Base-by-base conservation (phyloP, 1,284 basidiomycete genomes). In the Ceratobasidium sp. region DNA sequence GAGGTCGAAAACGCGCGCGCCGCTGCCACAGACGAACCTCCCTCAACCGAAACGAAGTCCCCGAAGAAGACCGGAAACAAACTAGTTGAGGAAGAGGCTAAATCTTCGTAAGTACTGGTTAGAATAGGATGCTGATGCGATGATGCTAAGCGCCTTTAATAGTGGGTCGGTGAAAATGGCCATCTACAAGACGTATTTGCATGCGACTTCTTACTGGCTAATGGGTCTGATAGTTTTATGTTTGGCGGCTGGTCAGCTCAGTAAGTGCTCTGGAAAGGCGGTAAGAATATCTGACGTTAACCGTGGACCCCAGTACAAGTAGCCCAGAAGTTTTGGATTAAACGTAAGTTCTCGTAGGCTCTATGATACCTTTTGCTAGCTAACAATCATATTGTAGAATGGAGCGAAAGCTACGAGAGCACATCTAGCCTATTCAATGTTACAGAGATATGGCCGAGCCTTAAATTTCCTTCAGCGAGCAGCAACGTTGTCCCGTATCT, bases 241-340 rank as follows among this genome's bases (percentile, higher is more conserved):
- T 15, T 22, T 64, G 24, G 36, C 51, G 14, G 15, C 33, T 17
- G 59, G 54, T 56, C 36, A 64, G 51, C 27, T 64, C 4, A 47
- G 72, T 73, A n/a, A 73, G 72, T 53, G 8, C 36, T 22, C 24
- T n/a, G 11, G 27, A 27, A 41, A 41, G 36, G 36, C 36, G 11
- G 6, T 5, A 41, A 41, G 36, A 41, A 41, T 11, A 41, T 5
- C 36, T 41, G 36, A 41, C 36, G 4, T 41, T 65, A 24, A 36
- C 22, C 17, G 19, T 44, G 8, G 6, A 15, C 17, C 45, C 6
- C 31, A 65, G 63, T 65, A 11, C 63, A 75, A 36, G 17, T 71
- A 14, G 51, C 53, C 9, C 67, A 75, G 45, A 75, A 75, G 27
- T 59, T 75, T 27, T 75, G 74, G 74, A 69, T 75, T n/a, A 62